phyloP scores from a whole-genome alignment of 139 green algal genomes.

The Bryopsis sp. region DNA sequence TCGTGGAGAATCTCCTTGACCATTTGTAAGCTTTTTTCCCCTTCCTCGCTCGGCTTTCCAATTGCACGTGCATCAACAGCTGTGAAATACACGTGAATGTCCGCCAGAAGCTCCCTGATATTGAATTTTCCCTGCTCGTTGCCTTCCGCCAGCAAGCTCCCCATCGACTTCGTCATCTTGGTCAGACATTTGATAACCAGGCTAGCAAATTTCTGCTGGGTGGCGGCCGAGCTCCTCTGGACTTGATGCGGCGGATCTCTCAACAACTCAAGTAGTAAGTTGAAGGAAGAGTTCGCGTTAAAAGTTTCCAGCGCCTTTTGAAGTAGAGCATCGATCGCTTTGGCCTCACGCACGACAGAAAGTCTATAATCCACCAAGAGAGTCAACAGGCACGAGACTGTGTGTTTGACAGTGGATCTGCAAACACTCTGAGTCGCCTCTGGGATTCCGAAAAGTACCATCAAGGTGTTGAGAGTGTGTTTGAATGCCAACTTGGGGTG shows the following conservation, averaged over 20 bases:
- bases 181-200: slow-evolving; percentile 98
- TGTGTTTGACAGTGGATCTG: slow-evolving; percentile 29
- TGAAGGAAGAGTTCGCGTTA: slow-evolving; percentile 3
- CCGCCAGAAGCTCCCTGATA: no score
- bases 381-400: slow-evolving; percentile 48
- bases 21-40: no score
- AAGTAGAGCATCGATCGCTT: slow-evolving; percentile 34
- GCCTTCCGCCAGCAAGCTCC: background rate
- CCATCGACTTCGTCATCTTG: slow-evolving; percentile 82
- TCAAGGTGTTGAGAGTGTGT: slow-evolving; percentile 88
- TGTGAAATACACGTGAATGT: no score
- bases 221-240: background rate
- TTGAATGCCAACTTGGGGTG: slow-evolving; percentile 52
- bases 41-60: no score
- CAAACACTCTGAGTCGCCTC: slow-evolving; percentile 20
- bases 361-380: slow-evolving; percentile 58
- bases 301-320: slow-evolving; percentile 30
- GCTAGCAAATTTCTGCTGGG: slow-evolving; percentile 28
- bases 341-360: slow-evolving; percentile 39
- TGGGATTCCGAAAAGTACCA: slow-evolving; percentile 42
- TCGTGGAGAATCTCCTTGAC: no score
- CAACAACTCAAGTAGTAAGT: slow-evolving; percentile 1
- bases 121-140: no score
- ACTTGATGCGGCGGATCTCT: background rate
- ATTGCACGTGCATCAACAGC: no score